Percentiles rank a stretch among this genome's conserved stretches.
Evolutionary conservation across 140 eudicot genomes (phyloP).

Genomic region (Bidens hawaiensis): DNA sequence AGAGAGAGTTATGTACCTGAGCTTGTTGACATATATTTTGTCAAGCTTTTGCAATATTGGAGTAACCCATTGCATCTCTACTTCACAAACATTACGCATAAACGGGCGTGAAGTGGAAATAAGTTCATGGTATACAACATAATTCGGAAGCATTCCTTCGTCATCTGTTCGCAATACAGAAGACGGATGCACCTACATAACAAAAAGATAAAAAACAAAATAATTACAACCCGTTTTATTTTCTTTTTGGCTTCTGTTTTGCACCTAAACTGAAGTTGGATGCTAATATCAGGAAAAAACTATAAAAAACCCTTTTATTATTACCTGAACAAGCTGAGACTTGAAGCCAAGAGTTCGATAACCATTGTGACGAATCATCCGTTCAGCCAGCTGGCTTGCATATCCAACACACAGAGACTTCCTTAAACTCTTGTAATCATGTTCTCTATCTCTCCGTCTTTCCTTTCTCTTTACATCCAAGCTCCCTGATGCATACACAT

Average conservation of each 20-base stretch:
- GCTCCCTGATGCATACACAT: conserved; percentile 40
- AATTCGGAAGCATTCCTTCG: conserved; percentile 87
- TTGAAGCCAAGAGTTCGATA: conserved; percentile 79
- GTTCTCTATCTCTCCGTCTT: conserved; percentile 50
- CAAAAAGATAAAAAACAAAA: background rate
- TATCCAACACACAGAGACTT: conserved; percentile 85
- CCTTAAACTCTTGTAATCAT: conserved; percentile 62
- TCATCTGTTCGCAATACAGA: conserved; percentile 79
- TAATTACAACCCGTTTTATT: background rate
- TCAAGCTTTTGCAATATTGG: conserved; percentile 75
- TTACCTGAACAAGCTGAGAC: conserved; percentile 88
- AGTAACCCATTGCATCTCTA: conserved; percentile 83
- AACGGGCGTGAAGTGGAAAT: conserved; percentile 78
- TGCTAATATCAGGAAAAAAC: background rate
- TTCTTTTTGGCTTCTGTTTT: background rate
- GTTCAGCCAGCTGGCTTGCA: conserved; percentile 93
- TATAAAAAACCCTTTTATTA: background rate
- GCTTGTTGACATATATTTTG: conserved; percentile 58
- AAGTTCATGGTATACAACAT: conserved; percentile 91
- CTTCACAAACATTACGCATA: conserved; percentile 88
- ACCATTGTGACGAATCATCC: conserved; percentile 89
- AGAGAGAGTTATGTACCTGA: conserved; percentile 50
- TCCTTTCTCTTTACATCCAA: conserved; percentile 57
- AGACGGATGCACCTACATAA: conserved; percentile 81
- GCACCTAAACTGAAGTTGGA: background rate